These are phyloP conservation scores for Logfia minima DNA, from an alignment of 129 eudicot genomes.

Conservation along the genomic window DNA sequence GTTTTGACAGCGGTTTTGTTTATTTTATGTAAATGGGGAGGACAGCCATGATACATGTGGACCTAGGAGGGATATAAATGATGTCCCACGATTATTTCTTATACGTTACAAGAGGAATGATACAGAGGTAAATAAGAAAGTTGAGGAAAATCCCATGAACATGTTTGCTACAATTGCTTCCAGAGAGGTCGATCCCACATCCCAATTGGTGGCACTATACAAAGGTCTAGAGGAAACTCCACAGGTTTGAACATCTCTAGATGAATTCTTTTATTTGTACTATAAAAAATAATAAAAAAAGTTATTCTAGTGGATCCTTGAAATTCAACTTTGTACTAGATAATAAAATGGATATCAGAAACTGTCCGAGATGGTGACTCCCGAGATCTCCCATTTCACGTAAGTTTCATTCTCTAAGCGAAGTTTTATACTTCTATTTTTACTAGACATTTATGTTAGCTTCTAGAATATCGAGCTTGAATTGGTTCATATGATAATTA, in stretches of 20 bases:
- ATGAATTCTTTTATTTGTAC: not conserved
- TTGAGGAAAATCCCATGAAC: slow-evolving; percentile 39
- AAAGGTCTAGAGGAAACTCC: slow-evolving; percentile 68
- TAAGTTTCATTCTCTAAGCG: slow-evolving; percentile 41
- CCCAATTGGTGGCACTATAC: slow-evolving; percentile 87
- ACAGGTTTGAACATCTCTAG: slow-evolving; percentile 54
- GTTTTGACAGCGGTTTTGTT: slow-evolving; percentile 63
- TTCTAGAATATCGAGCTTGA: not conserved
- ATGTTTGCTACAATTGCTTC: slow-evolving; percentile 47
- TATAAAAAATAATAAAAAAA: not conserved
- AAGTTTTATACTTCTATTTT: slow-evolving; percentile 2
- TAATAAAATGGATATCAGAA: slow-evolving; percentile 75
- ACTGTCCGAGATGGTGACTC: slow-evolving; percentile 79
- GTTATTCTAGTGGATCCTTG: not conserved
- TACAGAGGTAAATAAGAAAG: slow-evolving; percentile 38
- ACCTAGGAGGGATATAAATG: slow-evolving; percentile 66
- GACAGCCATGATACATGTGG: slow-evolving; percentile 83
- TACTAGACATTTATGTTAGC: not conserved
- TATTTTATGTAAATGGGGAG: slow-evolving; percentile 71
- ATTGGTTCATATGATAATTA: not conserved
- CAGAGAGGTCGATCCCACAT: slow-evolving; percentile 67
- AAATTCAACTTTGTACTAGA: slow-evolving; percentile 46
- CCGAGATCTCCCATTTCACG: slow-evolving; percentile 74
- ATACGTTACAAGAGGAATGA: slow-evolving; percentile 71
- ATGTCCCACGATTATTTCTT: slow-evolving; percentile 61